A percentile compares a stretch with the other conserved stretches of the same genome.
These are phyloP conservation scores for Saturnispora mendoncae DNA, from an alignment of 805 yeast genomes.

Conservation along the genomic window DNA sequence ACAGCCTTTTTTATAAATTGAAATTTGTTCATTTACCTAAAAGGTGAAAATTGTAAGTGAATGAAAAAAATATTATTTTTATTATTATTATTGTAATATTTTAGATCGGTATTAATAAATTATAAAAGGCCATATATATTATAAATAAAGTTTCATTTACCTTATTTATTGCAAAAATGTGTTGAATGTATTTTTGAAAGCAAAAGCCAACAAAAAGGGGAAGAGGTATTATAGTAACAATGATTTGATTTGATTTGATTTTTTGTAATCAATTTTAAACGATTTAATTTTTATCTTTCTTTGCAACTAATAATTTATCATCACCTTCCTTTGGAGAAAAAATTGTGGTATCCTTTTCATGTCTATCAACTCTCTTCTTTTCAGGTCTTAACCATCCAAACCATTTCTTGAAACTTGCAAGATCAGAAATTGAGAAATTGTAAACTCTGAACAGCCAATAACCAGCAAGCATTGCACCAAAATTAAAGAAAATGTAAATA, in stretches of 20 bases:
- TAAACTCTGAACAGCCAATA: conserved; percentile 34
- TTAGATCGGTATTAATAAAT: no score
- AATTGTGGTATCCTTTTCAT: conserved; percentile 38
- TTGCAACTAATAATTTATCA: conserved; percentile 27
- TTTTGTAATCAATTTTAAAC: background rate
- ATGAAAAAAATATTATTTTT: no score
- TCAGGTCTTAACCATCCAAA: conserved; percentile 18
- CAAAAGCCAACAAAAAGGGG: no score
- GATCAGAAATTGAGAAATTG: conserved; percentile 26
- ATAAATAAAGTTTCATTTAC: no score
- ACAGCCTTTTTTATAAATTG: no score
- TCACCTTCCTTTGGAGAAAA: conserved; percentile 34
- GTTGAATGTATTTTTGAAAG: no score
- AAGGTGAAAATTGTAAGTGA: no score
- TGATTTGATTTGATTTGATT: no score
- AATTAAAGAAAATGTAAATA: conserved; percentile 48
- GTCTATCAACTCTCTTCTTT: conserved; percentile 38
- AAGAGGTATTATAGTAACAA: no score
- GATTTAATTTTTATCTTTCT: conserved; percentile 8
- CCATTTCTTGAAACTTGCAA: conserved; percentile 33
- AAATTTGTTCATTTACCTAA: background rate
- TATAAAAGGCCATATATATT: no score
- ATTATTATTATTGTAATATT: no score
- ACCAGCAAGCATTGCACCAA: conserved; percentile 32
- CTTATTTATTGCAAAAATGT: no score